Evolutionary conservation across 2,329 filamentous ascomycete genomes (phyloP), one percentile per base, ranked within the genome.

Genomic region (Tolypocladium amazonense): DNA sequence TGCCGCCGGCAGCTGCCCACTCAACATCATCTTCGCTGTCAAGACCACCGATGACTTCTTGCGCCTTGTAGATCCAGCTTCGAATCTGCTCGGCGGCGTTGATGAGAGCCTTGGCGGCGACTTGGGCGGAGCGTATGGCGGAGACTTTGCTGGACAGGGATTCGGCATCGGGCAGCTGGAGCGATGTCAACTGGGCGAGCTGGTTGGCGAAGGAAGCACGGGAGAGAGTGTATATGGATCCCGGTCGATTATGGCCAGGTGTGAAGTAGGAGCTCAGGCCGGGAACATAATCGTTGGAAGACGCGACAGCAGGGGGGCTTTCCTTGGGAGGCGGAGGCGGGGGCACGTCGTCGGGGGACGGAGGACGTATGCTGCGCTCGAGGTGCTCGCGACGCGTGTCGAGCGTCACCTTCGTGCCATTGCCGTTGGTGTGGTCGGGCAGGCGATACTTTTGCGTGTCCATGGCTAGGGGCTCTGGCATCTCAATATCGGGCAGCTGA

Each of bases 11-110:
- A 1, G 92, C 93, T 2, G 94, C 92, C 94, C 94, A 99, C 73
- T 97, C 93, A 20, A 97, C 92, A 70, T 99, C 94, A 72, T 97
- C 94, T 63, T 97, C 93, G 58, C 92, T 92, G 71, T 97, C 92
- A 50, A 99, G 78, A 6, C 92, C 92, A 59, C 84, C 84, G 58
- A 99, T 86, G 38, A 97, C 92, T 67, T 96, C 91, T 0, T 88
- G 88, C 0, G 93, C 93, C 72, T 97, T 97, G 64, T 84, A 83
- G 69, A 97, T 96, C 94, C 94, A 99, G 68, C 88, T 88, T 63
- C 88, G 84, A 65, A 99, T 97, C 73, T 97, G 92, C 62, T 95
- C 90, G 5, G 92, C 91, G 14, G 93, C 91, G 65, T 90, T 89
- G 64, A 90, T 88, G 59, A 97, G 81, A 0, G 92, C 91, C 62